Evolutionary conservation across 176 grass and related monocot species (phyloP).

Genomic region (Oryza australiensis): DNA sequence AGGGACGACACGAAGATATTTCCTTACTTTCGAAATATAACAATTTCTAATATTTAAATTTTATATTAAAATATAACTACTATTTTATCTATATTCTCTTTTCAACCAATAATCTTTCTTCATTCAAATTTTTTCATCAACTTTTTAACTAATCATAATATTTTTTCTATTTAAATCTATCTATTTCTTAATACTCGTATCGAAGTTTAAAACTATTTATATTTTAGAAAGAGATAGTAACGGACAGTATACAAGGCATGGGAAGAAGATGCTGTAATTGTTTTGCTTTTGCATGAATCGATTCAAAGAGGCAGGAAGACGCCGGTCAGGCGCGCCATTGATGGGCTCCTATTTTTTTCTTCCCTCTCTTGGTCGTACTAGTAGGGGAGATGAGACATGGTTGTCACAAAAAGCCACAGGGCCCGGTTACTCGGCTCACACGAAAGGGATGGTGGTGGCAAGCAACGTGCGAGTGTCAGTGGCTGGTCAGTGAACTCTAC

Average conservation of each 20-base stretch:
- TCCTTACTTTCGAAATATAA: too few relatives aligned
- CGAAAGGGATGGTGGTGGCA: neutral
- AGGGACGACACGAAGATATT: neutral
- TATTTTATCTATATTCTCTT: too few relatives aligned
- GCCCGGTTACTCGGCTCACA: neutral
- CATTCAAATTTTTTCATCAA: too few relatives aligned
- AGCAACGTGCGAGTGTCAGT: slow-evolving; percentile 45
- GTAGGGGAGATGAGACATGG: neutral
- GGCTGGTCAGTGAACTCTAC: neutral
- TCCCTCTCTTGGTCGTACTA: neutral
- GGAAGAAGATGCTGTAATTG: neutral
- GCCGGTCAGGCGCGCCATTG: neutral
- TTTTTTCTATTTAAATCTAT: too few relatives aligned
- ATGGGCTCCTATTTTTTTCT: neutral
- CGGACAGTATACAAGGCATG: slow-evolving; percentile 14
- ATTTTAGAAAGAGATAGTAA: too few relatives aligned
- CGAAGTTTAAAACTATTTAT: too few relatives aligned
- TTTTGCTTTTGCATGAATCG: neutral
- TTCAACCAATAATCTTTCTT: too few relatives aligned
- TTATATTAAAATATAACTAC: too few relatives aligned
- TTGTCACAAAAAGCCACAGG: slow-evolving; percentile 5
- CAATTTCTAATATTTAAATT: too few relatives aligned
- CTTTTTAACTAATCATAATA: too few relatives aligned
- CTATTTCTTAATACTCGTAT: too few relatives aligned
- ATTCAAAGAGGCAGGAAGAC: neutral